Evolutionary conservation across 1,139 yeast genomes (phyloP).

Genomic region (Hansenula sp.): DNA sequence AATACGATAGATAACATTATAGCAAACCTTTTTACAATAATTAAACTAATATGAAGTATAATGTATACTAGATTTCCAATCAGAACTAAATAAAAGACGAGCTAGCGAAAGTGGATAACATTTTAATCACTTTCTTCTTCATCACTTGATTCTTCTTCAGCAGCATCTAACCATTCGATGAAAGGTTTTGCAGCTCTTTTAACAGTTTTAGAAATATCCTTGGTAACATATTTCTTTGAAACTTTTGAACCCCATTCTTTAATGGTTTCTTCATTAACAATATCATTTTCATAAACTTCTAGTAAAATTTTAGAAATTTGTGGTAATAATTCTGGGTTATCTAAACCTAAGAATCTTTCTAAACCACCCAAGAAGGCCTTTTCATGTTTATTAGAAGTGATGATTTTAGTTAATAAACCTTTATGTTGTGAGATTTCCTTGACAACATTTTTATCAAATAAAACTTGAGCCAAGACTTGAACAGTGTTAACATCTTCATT

Average conservation of each 20-base stretch:
- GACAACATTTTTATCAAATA: slow-evolving; percentile 77
- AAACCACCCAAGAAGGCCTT: slow-evolving; percentile 92
- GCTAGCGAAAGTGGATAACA: background rate
- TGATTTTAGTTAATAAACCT: slow-evolving; percentile 77
- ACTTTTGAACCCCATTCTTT: slow-evolving; percentile 88
- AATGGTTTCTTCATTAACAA: slow-evolving; percentile 78
- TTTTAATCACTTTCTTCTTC: slow-evolving; percentile 37
- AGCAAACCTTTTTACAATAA: too few relatives aligned
- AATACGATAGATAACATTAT: too few relatives aligned
- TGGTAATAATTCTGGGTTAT: slow-evolving; percentile 72
- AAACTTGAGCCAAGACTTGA: slow-evolving; percentile 87
- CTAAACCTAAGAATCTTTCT: slow-evolving; percentile 87
- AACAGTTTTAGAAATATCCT: slow-evolving; percentile 88
- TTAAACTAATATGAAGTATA: too few relatives aligned
- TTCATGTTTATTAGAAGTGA: slow-evolving; percentile 65
- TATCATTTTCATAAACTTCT: slow-evolving; percentile 76
- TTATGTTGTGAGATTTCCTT: slow-evolving; percentile 72
- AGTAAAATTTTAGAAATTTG: slow-evolving; percentile 78
- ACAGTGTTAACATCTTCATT: slow-evolving; percentile 71
- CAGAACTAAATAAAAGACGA: too few relatives aligned
- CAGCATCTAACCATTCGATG: slow-evolving; percentile 90
- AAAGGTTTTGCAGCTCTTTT: slow-evolving; percentile 96
- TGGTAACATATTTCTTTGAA: slow-evolving; percentile 90
- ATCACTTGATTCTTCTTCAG: slow-evolving; percentile 67
- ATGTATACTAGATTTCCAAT: too few relatives aligned